Evolutionary conservation across 192 early-diverging fungal species (phyloP), one percentile per base, ranked within the genome.

Genomic region (Spizellomyces punctatus): DNA sequence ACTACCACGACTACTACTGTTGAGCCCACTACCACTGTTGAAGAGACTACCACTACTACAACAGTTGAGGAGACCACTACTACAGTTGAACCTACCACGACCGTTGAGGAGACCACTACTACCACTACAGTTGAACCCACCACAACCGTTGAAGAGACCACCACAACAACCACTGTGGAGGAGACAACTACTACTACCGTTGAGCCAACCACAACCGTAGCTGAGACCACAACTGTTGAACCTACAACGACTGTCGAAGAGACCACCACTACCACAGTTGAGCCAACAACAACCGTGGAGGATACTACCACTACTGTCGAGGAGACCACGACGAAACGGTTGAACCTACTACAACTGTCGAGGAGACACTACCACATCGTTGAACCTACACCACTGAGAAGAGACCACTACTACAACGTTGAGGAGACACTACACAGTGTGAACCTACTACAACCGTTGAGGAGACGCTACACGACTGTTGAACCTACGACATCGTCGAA

Each of bases 11-110:
- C 55, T 5, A 17, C 72, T 5, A 21, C 47, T 6, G 22, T 16
- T 5, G 60, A 22, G 5, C 17, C 71, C 21, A 49, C 14, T 46
- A 58, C 8, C 43, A 46, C 57, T 58, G 66, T 48, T 9, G 68
- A 69, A 6, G 9, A 62, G 10, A 63, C 73, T 43, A 73, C 69
- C 60, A 9, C 74, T 6, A 4, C 74, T 4, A 22, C 59, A 17
- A 17, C 8, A 9, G 21, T 47, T 5, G 22, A 60, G 0, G 36
- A 60, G 3, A 72, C 61, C 69, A 60, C 59, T 9, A 64, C 22
- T 1, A 22, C n/a, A 16, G 62, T 43, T 6, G 66, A 45, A 1
- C 55, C 66, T 10, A 61, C 59, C 0, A 60, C 59, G 2, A 22
- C 12, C 10, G 12, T 12, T 17, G 6, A 56, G 12, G 58, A 60